A percentile compares a stretch with the other conserved stretches of the same genome.
Conservation (phyloP, 352 stramenopile genomes). For the Phytophthora melonis region DNA sequence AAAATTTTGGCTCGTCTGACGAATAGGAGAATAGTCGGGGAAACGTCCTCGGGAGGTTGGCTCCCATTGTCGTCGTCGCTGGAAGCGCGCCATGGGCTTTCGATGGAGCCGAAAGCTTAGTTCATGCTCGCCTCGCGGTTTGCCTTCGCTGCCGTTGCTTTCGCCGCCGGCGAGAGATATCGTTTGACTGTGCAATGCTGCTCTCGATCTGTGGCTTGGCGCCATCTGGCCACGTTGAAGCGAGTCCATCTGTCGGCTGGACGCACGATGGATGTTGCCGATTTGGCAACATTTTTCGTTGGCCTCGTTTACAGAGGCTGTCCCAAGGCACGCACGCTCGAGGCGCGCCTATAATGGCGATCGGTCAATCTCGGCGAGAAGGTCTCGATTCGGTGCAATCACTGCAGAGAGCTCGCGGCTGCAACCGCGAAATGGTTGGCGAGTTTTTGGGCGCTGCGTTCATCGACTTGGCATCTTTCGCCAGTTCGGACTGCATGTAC, state of each 20-base stretch:
- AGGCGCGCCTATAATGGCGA: conserved; percentile 28
- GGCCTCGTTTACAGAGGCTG: conserved; percentile 26
- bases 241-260: conserved; percentile 26
- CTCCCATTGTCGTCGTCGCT: neutral
- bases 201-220: conserved; percentile 9
- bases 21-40: conserved; percentile 16
- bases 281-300: neutral
- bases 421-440: conserved; percentile 1
- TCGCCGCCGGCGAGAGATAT: neutral
- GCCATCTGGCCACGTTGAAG: conserved; percentile 28
- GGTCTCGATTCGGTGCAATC: conserved; percentile 10
- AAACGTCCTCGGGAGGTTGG: conserved; percentile 8
- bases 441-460: neutral
- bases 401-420: conserved; percentile 6
- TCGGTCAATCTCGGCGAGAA: conserved; percentile 4
- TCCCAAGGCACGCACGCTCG: conserved; percentile 29
- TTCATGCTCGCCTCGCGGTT: neutral
- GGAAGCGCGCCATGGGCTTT: neutral
- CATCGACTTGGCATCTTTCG: neutral
- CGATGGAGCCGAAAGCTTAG: neutral
- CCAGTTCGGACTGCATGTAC: neutral
- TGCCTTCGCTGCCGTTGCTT: neutral
- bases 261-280: conserved; percentile 23
- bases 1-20: conserved; percentile 12
- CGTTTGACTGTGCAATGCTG: neutral